phyloP scores from a whole-genome alignment of 2,329 filamentous ascomycete species.

The Cryphonectria naterciae region DNA sequence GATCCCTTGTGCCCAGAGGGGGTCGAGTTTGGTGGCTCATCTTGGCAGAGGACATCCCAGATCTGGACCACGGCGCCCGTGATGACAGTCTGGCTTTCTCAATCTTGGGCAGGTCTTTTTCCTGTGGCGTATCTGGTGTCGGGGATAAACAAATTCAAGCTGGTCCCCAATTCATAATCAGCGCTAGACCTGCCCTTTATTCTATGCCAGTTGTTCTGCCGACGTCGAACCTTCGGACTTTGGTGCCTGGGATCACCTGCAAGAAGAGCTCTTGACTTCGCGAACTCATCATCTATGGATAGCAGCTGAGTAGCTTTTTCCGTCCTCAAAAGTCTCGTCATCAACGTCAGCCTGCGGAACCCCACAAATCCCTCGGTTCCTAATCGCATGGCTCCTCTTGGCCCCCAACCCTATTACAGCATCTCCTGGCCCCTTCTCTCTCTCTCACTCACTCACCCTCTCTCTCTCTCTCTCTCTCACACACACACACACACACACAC shows the following conservation, averaged over 20 bases:
- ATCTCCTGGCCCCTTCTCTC: not conserved
- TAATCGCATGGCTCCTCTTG: constrained; percentile 19
- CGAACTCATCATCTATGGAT: not conserved
- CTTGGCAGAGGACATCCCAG: not conserved
- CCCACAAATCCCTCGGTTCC: constrained; percentile 23
- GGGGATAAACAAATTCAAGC: not conserved
- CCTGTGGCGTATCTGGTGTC: not conserved
- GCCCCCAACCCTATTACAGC: constrained; percentile 18
- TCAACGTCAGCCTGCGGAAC: constrained; percentile 22
- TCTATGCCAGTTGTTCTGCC: not conserved
- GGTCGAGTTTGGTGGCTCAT: not conserved
- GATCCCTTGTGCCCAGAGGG: not conserved
- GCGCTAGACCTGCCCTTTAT: constrained; percentile 2
- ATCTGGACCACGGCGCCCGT: not conserved
- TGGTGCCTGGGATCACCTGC: not conserved
- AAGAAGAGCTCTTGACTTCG: not conserved
- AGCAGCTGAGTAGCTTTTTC: constrained; percentile 20
- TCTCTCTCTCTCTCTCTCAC: too few relatives aligned
- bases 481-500: not conserved
- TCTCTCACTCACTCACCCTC: not conserved
- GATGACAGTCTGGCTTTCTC: not conserved
- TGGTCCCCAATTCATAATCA: not conserved
- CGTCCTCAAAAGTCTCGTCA: constrained; percentile 5
- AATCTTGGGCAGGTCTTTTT: not conserved
- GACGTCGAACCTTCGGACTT: constrained; percentile 5